Conservation (phyloP, 306 rosid species). For the Cicer bijugum region DNA sequence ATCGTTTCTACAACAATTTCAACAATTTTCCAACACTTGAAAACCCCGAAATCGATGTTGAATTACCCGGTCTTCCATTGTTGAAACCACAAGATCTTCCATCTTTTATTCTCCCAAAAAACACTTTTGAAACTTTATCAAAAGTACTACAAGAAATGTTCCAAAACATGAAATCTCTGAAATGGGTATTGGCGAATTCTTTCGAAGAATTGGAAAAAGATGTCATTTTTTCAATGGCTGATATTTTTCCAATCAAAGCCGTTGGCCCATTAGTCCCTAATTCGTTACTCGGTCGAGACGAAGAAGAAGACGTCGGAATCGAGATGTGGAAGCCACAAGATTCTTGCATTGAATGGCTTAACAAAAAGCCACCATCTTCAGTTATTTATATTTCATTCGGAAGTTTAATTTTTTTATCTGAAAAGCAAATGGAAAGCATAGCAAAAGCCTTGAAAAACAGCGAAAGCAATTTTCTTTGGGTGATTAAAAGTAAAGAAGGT, state of each 20-base stretch:
- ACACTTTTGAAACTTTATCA: constrained; percentile 1
- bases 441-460: constrained; percentile 47
- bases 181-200: constrained; percentile 57
- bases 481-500: constrained; percentile 32
- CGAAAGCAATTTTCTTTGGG: constrained; percentile 52
- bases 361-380: constrained; percentile 43
- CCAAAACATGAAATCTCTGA: constrained; percentile 43
- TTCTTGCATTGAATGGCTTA: constrained; percentile 59
- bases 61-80: constrained; percentile 52
- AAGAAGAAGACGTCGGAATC: constrained; percentile 45
- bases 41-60: constrained; percentile 34
- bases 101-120: constrained; percentile 56
- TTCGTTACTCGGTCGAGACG: constrained; percentile 42
- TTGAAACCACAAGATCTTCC: constrained; percentile 54
- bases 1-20: constrained; percentile 48
- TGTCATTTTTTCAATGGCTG: constrained; percentile 50
- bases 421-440: constrained; percentile 48
- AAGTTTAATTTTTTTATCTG: constrained; percentile 40
- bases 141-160: constrained; percentile 36
- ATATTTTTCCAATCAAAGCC: constrained; percentile 36
- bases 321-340: constrained; percentile 57
- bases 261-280: constrained; percentile 60
- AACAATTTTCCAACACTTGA: constrained; percentile 43
- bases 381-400: constrained; percentile 61
- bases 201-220: constrained; percentile 56